Conservation (phyloP, 228 moss, liverwort and hornwort genomes). For the Sphagnum magellanicum region DNA sequence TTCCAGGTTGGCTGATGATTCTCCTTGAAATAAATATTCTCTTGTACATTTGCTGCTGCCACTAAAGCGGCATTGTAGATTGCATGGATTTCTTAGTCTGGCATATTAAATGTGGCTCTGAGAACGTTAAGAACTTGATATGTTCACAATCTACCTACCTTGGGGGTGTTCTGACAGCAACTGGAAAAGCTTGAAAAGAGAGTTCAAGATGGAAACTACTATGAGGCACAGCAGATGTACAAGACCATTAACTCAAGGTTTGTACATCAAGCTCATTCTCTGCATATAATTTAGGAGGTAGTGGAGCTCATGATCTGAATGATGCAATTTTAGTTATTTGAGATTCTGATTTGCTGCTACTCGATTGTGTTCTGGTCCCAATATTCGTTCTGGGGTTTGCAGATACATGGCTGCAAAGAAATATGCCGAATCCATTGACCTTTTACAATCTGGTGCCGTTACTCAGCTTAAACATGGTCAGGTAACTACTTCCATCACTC, state of each 20-base stretch:
- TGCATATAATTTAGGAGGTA: neutral
- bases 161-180: conserved; percentile 24
- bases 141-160: too few relatives aligned
- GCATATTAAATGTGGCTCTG: too few relatives aligned
- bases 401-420: conserved; percentile 79
- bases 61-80: too few relatives aligned
- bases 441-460: conserved; percentile 73
- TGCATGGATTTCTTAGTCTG: too few relatives aligned
- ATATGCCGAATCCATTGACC: conserved; percentile 75
- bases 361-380: neutral
- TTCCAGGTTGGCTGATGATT: too few relatives aligned
- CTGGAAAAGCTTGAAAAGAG: conserved; percentile 73
- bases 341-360: neutral
- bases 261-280: neutral
- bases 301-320: neutral
- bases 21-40: too few relatives aligned
- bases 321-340: neutral
- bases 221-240: conserved; percentile 97
- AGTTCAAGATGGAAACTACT: conserved; percentile 76
- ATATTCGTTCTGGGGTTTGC: conserved; percentile 3
- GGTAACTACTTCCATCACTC: conserved; percentile 24
- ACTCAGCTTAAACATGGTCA: conserved; percentile 86
- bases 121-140: too few relatives aligned
- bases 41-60: too few relatives aligned
- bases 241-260: conserved; percentile 88